phyloP scores from a whole-genome alignment of 1,284 basidiomycete species.

The Takashimella tepidaria region DNA sequence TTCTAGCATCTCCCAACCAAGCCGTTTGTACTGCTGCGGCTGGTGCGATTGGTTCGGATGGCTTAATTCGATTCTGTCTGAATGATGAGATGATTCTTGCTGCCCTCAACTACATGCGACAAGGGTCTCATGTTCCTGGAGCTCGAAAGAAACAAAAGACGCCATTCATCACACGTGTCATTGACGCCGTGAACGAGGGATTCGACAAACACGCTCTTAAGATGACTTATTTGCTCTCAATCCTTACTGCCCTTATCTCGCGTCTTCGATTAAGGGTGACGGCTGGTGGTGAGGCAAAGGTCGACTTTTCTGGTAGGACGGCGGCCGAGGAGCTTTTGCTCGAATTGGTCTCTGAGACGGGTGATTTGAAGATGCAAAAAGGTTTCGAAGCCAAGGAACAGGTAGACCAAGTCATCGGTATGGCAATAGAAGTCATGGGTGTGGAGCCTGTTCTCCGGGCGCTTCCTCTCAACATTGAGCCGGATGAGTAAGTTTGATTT shows the following conservation, averaged over 20 bases:
- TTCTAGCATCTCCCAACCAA: constrained; percentile 31
- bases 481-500: constrained; percentile 60
- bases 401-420: constrained; percentile 73
- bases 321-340: constrained; percentile 69
- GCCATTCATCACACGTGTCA: constrained; percentile 58
- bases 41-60: constrained; percentile 56
- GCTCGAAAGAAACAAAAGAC: constrained; percentile 53
- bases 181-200: constrained; percentile 60
- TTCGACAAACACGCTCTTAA: constrained; percentile 62
- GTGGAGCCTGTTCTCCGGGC: constrained; percentile 69
- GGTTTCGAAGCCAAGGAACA: constrained; percentile 87
- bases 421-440: constrained; percentile 80
- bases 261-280: constrained; percentile 44
- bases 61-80: constrained; percentile 63
- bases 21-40: constrained; percentile 56
- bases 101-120: constrained; percentile 48
- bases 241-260: constrained; percentile 51
- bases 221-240: constrained; percentile 63
- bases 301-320: constrained; percentile 55
- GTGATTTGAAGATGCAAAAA: constrained; percentile 68
- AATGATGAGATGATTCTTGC: constrained; percentile 58
- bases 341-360: constrained; percentile 68
- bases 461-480: constrained; percentile 82
- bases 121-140: constrained; percentile 34
- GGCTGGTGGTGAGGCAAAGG: constrained; percentile 15